Evolutionary conservation across 2,329 filamentous ascomycete genomes (phyloP).

Genomic region (Clathrospora elynae): DNA sequence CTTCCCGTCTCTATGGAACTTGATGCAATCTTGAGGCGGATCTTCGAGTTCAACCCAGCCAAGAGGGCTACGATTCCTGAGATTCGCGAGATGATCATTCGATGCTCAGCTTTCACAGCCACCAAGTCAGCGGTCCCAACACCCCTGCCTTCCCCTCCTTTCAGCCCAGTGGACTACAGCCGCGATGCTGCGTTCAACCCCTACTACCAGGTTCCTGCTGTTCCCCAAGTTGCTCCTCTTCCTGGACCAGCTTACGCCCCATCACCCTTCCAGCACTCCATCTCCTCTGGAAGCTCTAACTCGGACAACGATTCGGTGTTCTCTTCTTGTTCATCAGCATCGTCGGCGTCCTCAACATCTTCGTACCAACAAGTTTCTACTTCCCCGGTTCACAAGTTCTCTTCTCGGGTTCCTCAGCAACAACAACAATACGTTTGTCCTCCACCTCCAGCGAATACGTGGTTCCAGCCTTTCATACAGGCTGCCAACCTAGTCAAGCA

Average conservation of each 20-base stretch:
- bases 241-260: conserved; percentile 40
- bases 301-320: conserved; percentile 50
- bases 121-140: conserved; percentile 51
- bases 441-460: conserved; percentile 40
- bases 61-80: conserved; percentile 81
- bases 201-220: conserved; percentile 35
- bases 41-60: conserved; percentile 85
- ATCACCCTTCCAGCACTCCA: conserved; percentile 39
- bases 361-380: conserved; percentile 42
- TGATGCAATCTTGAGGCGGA: conserved; percentile 81
- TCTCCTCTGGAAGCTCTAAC: conserved; percentile 46
- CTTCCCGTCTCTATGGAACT: conserved; percentile 88
- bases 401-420: conserved; percentile 34
- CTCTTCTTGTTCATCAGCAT: conserved; percentile 46
- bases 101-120: conserved; percentile 75
- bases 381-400: conserved; percentile 35
- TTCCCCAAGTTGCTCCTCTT: conserved; percentile 42
- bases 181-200: conserved; percentile 37
- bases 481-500: conserved; percentile 50
- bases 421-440: conserved; percentile 47
- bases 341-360: conserved; percentile 44
- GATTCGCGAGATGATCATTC: conserved; percentile 75
- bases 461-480: conserved; percentile 50
- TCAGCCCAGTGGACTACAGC: conserved; percentile 49
- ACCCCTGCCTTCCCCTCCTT: conserved; percentile 52